Percentiles rank a stretch among this genome's conserved stretches.
Conservation (phyloP, 345 rosid species). For the Kernera saxatilis region DNA sequence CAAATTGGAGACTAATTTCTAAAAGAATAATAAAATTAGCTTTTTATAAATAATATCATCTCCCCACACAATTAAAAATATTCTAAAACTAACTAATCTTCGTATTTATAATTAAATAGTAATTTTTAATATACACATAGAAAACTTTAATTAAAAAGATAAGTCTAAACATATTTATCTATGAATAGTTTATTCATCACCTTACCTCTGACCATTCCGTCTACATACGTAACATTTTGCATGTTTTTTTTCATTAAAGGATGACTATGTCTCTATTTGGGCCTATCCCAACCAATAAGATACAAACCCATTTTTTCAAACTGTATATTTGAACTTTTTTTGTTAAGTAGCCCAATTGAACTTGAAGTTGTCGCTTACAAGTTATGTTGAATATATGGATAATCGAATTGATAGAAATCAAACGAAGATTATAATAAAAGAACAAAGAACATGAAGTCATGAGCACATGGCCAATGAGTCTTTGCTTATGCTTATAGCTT, state of each 20-base stretch:
- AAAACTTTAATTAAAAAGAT: no score
- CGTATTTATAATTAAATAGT: neutral
- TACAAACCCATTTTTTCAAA: neutral
- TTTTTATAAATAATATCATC: neutral
- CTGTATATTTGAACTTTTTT: neutral
- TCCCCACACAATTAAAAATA: neutral
- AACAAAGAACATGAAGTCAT: constrained; percentile 18
- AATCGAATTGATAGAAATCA: neutral
- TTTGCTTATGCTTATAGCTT: neutral
- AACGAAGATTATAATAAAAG: neutral
- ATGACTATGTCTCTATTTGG: neutral
- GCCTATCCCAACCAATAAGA: neutral
- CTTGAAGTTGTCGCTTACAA: neutral
- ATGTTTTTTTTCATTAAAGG: neutral
- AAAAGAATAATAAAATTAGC: neutral
- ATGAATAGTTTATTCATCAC: neutral
- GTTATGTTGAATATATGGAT: neutral
- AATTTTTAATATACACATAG: neutral
- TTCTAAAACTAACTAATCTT: neutral
- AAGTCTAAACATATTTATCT: neutral
- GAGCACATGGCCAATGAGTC: constrained; percentile 2
- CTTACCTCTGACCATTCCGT: neutral
- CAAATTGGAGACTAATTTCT: constrained; percentile 6
- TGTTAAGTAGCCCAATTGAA: neutral
- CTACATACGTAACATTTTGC: neutral